Percentiles rank a stretch among this genome's conserved stretches.
phyloP scores from a whole-genome alignment of 768 basidiomycete species.

The Tylopilus cervinicoccineus region DNA sequence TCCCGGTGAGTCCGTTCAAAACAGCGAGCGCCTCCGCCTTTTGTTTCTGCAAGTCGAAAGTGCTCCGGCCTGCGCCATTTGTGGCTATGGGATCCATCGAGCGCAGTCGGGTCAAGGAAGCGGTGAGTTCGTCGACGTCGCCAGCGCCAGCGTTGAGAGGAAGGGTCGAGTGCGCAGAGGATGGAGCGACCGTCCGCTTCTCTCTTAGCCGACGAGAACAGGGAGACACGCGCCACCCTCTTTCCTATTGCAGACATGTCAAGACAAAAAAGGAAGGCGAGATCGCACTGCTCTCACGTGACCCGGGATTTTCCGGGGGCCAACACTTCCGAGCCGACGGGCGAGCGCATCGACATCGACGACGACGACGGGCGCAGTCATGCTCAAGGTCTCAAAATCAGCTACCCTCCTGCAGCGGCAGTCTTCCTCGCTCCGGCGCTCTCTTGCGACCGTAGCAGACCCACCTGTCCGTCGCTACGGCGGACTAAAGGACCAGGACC shows the following conservation, averaged over 20 bases:
- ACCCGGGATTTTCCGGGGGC: slow-evolving; percentile 18
- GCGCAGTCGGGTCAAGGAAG: neutral
- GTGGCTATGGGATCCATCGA: slow-evolving; percentile 14
- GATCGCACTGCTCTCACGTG: slow-evolving; percentile 6
- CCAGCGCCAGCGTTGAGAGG: slow-evolving; percentile 1
- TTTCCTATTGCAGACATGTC: slow-evolving; percentile 12
- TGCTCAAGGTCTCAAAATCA: slow-evolving; percentile 29
- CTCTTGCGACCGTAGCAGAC: slow-evolving; percentile 71
- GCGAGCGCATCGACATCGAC: slow-evolving; percentile 6
- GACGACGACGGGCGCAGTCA: slow-evolving; percentile 15
- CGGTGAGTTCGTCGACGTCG: neutral
- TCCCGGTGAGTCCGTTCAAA: slow-evolving; percentile 27
- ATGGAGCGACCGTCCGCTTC: neutral
- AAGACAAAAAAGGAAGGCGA: slow-evolving; percentile 1
- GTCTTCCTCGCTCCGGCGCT: slow-evolving; percentile 16
- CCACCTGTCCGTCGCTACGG: slow-evolving; percentile 91
- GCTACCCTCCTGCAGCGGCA: slow-evolving; percentile 20
- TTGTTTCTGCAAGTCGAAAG: slow-evolving; percentile 27
- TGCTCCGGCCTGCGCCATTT: slow-evolving; percentile 13
- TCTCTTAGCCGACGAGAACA: slow-evolving; percentile 12
- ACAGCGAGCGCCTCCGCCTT: slow-evolving; percentile 29
- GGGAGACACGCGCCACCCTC: slow-evolving; percentile 8
- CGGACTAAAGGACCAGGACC: slow-evolving; percentile 90
- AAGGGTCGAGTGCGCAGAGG: neutral
- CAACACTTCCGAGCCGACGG: neutral